A percentile compares a stretch with the other conserved stretches of the same genome.
Evolutionary conservation across 306 rosid species (phyloP).

Genomic region (Vigna reflexopilosa): DNA sequence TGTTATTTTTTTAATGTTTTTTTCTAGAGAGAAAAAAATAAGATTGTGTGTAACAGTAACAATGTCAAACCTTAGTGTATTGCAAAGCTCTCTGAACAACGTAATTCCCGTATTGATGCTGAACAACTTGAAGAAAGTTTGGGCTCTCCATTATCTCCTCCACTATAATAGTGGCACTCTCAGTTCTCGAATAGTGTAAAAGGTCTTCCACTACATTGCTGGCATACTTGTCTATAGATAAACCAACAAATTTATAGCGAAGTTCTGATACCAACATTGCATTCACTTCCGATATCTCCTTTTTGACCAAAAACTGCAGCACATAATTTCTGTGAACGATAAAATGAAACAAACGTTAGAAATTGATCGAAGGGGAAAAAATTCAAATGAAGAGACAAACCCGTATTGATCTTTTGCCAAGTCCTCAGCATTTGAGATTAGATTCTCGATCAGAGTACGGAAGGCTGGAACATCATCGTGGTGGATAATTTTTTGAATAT

Average conservation of each 20-base stretch:
- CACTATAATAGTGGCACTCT: not conserved
- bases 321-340: constrained; percentile 54
- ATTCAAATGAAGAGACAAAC: constrained; percentile 40
- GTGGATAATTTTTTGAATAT: constrained; percentile 41
- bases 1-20: too few species aligned
- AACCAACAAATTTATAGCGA: constrained; percentile 5
- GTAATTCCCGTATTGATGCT: constrained; percentile 53
- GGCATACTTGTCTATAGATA: constrained; percentile 52
- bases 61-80: constrained; percentile 44
- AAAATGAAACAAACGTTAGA: not conserved
- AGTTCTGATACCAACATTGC: constrained; percentile 15
- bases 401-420: constrained; percentile 54
- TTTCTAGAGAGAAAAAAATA: not conserved
- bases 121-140: constrained; percentile 40
- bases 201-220: constrained; percentile 60
- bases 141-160: constrained; percentile 39
- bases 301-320: constrained; percentile 44
- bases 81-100: constrained; percentile 56
- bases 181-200: not conserved
- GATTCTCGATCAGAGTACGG: not conserved
- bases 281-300: not conserved
- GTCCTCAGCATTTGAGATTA: constrained; percentile 16
- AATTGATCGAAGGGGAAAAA: not conserved
- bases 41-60: not conserved
- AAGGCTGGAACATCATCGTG: not conserved